Base-by-base conservation (phyloP, 1,284 basidiomycete species). In the Takashimella tepidaria region DNA sequence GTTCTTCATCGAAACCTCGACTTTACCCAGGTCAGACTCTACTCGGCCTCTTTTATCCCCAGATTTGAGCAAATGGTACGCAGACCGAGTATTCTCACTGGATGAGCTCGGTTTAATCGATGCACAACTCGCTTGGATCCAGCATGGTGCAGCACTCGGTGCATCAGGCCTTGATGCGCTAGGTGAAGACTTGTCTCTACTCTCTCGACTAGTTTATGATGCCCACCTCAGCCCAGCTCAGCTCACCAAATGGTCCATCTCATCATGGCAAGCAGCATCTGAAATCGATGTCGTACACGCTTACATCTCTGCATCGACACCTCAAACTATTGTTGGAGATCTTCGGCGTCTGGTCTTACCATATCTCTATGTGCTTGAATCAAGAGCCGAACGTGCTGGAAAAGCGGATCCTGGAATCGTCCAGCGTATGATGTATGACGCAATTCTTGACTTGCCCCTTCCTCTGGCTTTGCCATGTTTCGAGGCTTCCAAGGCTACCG, bases 281-380 rank as follows among this genome's bases (percentile, higher is more conserved):
- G 82, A 88, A 6, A 72, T 79, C 3, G 79, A 82, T 12, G 80
- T 89, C 27, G 78, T 96, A 53, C 76, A 75, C 13, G 86, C 86
- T 22, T 95, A 93, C 70, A 81, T 95, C 6, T 76, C 81, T 4
- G 76, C 84, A 68, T 86, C 90, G 6, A 83, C 82, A 1, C 79
- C 86, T 3, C 77, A 79, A 2, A 82, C 80, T 13, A 66, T 96
- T n/a, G 81, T 84, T 1, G 73, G 73, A 45, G 85, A 92, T 62
- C 85, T 96, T 49, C 78, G 81, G 22, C 80, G 80, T 25, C 83
- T 95, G 24, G 88, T 92, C 51, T 80, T 92, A 74, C 92, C 92
- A 1, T 97, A 93, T 69, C 81, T 96, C 1, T 92, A 87, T 62
- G 89, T 95, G 20, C 79, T 95, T 20, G 90, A 95, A 73, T 82